These are phyloP conservation scores for Trichosanthes truncata DNA, from an alignment of 306 rosid genomes.

Conservation along the genomic window DNA sequence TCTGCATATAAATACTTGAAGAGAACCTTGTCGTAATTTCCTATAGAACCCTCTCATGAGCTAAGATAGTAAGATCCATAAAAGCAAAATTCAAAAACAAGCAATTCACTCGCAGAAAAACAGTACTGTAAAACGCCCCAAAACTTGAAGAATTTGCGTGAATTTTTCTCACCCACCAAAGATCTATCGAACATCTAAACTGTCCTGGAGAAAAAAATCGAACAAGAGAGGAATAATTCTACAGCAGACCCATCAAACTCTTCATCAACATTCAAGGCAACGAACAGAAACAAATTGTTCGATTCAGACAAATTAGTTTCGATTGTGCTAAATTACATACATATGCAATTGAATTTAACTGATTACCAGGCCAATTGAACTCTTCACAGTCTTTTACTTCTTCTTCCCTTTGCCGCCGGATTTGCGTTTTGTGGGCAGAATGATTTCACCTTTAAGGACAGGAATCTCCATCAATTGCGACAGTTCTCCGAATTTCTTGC, in stretches of 20 bases:
- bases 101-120: not conserved
- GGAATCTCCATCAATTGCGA: constrained; percentile 66
- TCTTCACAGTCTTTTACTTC: constrained; percentile 24
- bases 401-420: constrained; percentile 59
- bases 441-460: constrained; percentile 71
- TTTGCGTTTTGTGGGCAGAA: constrained; percentile 58
- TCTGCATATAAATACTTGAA: too few species aligned
- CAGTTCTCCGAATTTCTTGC: constrained; percentile 72
- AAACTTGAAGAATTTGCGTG: too few species aligned
- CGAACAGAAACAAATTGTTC: not conserved
- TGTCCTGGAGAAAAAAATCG: too few species aligned
- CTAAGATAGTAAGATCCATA: not conserved
- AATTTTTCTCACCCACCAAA: too few species aligned
- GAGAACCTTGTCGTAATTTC: not conserved
- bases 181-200: too few species aligned
- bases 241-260: not conserved
- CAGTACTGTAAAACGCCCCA: not conserved
- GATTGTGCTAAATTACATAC: not conserved
- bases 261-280: not conserved
- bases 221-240: not conserved
- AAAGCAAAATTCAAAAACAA: not conserved
- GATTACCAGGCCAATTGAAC: not conserved
- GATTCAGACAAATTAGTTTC: not conserved
- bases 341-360: not conserved
- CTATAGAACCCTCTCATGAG: not conserved